Evolutionary conservation across 2,329 filamentous ascomycete species (phyloP).

Genomic region (Colletotrichum liaoningense): DNA sequence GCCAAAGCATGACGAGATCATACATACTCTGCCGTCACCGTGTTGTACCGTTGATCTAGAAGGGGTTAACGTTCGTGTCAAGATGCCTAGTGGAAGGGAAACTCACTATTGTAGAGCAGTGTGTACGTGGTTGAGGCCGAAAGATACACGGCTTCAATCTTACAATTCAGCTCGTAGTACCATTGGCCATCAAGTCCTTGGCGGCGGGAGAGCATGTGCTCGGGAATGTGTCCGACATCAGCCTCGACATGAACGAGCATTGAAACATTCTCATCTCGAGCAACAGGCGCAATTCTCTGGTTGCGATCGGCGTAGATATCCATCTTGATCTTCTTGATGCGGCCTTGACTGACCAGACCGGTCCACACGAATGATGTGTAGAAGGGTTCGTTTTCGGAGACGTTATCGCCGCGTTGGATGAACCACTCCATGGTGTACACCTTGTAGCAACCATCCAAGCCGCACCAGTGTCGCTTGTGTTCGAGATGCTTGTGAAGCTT

Average conservation of each 20-base stretch:
- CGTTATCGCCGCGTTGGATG: constrained; percentile 50
- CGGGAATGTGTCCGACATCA: constrained; percentile 54
- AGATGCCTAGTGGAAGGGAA: too few species aligned
- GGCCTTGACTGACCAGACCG: constrained; percentile 46
- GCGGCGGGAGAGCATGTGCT: constrained; percentile 46
- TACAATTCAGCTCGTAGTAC: constrained; percentile 53
- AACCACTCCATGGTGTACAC: constrained; percentile 57
- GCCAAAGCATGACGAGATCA: constrained; percentile 25
- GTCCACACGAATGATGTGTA: constrained; percentile 46
- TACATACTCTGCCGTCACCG: constrained; percentile 56
- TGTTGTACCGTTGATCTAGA: constrained; percentile 51
- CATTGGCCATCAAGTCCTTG: constrained; percentile 49
- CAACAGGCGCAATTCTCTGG: constrained; percentile 44
- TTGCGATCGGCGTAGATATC: constrained; percentile 49
- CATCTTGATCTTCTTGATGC: constrained; percentile 48
- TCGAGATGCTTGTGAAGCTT: constrained; percentile 68
- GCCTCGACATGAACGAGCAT: constrained; percentile 51
- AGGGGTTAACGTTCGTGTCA: background rate
- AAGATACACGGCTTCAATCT: constrained; percentile 55
- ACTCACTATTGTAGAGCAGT: constrained; percentile 54
- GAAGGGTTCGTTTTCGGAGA: constrained; percentile 54
- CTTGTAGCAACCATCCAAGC: constrained; percentile 49
- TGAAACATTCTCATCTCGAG: constrained; percentile 49
- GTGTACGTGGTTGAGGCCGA: constrained; percentile 57
- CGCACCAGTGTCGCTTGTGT: constrained; percentile 49